These are phyloP conservation scores for Papiliotrema flavescens DNA, from an alignment of 1,284 basidiomycete species.

Conservation along the genomic window DNA sequence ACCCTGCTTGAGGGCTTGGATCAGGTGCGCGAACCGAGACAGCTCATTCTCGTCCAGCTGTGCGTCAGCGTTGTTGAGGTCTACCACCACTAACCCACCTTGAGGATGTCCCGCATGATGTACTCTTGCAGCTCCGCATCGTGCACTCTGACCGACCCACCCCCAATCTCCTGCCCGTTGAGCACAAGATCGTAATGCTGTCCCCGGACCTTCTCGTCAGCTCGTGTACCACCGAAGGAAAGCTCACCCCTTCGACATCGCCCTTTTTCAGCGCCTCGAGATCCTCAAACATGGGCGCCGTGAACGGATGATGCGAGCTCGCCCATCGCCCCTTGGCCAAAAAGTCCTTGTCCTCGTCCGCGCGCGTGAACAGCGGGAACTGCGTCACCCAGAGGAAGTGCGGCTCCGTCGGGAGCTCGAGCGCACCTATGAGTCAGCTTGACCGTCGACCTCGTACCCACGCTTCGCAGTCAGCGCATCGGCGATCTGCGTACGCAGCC, in stretches of 20 bases:
- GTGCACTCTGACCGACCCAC: slow-evolving; percentile 88
- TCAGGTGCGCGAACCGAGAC: slow-evolving; percentile 72
- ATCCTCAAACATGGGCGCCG: slow-evolving; percentile 89
- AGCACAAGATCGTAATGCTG: slow-evolving; percentile 98
- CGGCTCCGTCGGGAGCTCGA: slow-evolving; percentile 58
- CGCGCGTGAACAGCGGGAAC: slow-evolving; percentile 87
- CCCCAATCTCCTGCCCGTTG: slow-evolving; percentile 89
- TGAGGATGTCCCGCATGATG: slow-evolving; percentile 71
- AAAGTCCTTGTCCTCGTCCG: slow-evolving; percentile 82
- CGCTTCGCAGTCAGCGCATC: slow-evolving; percentile 63
- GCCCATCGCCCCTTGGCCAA: slow-evolving; percentile 82
- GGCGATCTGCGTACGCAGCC: slow-evolving; percentile 62
- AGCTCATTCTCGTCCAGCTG: slow-evolving; percentile 71
- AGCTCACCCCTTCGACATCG: slow-evolving; percentile 59
- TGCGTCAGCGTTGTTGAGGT: neutral
- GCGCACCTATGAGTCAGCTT: slow-evolving; percentile 52
- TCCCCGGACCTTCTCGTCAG: slow-evolving; percentile 65
- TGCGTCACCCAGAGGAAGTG: slow-evolving; percentile 93
- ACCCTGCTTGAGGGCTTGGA: slow-evolving; percentile 79
- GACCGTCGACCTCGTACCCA: slow-evolving; percentile 43
- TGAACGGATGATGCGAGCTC: slow-evolving; percentile 91
- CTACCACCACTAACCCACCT: slow-evolving; percentile 54
- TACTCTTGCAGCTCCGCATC: slow-evolving; percentile 79
- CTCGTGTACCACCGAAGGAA: neutral
- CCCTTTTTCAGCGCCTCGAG: slow-evolving; percentile 68